Conservation (phyloP, 2,329 filamentous ascomycete genomes). For the Intubia oerlemansii region DNA sequence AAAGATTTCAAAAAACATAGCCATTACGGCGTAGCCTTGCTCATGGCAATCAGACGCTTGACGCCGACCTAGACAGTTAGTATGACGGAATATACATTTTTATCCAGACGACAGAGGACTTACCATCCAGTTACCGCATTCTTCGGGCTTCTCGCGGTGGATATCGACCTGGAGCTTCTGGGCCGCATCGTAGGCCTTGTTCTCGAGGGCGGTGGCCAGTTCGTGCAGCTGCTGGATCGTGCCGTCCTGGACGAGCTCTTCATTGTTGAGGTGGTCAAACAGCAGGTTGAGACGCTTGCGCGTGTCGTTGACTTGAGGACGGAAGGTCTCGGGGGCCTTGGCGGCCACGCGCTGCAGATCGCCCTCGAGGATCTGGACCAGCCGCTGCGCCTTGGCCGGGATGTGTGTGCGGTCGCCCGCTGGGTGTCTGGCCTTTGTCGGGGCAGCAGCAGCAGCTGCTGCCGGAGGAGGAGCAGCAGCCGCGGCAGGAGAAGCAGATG, state of each 20-base stretch:
- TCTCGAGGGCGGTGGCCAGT: conserved; percentile 43
- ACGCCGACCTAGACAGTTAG: conserved; percentile 3
- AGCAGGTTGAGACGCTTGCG: conserved; percentile 81
- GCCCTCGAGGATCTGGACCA: conserved; percentile 60
- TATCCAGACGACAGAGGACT: conserved; percentile 13
- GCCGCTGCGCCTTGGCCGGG: conserved; percentile 47
- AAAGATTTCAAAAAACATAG: not conserved
- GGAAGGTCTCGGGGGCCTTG: conserved; percentile 70
- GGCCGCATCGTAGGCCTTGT: conserved; percentile 47
- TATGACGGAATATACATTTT: not conserved
- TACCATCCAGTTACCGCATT: conserved; percentile 79
- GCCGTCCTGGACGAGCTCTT: conserved; percentile 65
- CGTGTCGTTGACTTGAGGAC: conserved; percentile 76
- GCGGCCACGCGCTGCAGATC: conserved; percentile 81
- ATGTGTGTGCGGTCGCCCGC: conserved; percentile 82
- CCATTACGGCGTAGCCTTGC: conserved; percentile 38
- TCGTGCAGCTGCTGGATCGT: conserved; percentile 48
- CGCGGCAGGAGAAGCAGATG: conserved; percentile 7
- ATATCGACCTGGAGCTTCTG: conserved; percentile 52
- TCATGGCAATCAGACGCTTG: conserved; percentile 37
- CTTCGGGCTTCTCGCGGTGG: conserved; percentile 53
- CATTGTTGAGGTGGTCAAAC: conserved; percentile 96
- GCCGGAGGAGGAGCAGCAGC: conserved; percentile 14
- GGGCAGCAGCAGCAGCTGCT: conserved; percentile 23
- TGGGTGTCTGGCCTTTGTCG: conserved; percentile 46